A percentile compares a stretch with the other conserved stretches of the same genome.
Evolutionary conservation across 2,329 filamentous ascomycete genomes (phyloP).

Genomic region (Claviceps sorghi): DNA sequence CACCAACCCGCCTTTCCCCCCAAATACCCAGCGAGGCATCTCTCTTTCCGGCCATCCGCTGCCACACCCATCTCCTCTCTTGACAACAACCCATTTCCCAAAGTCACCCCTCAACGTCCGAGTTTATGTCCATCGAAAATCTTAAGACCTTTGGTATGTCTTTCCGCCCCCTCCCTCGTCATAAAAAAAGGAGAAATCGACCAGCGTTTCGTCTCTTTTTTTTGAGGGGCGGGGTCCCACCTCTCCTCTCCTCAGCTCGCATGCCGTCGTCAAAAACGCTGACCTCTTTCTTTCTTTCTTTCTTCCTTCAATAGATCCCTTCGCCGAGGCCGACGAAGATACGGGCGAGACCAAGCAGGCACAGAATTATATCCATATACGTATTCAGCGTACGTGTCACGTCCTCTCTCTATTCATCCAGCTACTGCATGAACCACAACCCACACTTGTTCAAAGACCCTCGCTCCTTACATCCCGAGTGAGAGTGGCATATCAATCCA

Average conservation of each 20-base stretch:
- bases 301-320: constrained; percentile 59
- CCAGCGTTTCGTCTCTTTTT: neutral
- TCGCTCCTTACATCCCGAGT: no score
- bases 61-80: constrained; percentile 18
- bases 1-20: constrained; percentile 5
- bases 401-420: neutral
- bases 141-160: constrained; percentile 81
- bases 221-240: neutral
- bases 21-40: constrained; percentile 28
- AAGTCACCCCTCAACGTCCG: constrained; percentile 48
- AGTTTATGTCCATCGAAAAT: constrained; percentile 99
- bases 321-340: constrained; percentile 99
- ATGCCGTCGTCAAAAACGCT: constrained; percentile 10
- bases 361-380: constrained; percentile 98
- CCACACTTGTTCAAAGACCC: no score
- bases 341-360: constrained; percentile 88
- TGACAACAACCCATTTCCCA: constrained; percentile 34
- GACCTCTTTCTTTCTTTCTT: neutral
- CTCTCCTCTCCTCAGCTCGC: constrained; percentile 5
- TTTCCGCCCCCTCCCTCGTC: neutral
- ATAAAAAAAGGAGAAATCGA: neutral
- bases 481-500: neutral
- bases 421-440: neutral
- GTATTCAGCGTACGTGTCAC: constrained; percentile 75
- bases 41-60: constrained; percentile 34